Evolutionary conservation across 2,329 filamentous ascomycete genomes (phyloP), one percentile per base, ranked within the genome.

Genomic region (Dothiorella sarmentorum): DNA sequence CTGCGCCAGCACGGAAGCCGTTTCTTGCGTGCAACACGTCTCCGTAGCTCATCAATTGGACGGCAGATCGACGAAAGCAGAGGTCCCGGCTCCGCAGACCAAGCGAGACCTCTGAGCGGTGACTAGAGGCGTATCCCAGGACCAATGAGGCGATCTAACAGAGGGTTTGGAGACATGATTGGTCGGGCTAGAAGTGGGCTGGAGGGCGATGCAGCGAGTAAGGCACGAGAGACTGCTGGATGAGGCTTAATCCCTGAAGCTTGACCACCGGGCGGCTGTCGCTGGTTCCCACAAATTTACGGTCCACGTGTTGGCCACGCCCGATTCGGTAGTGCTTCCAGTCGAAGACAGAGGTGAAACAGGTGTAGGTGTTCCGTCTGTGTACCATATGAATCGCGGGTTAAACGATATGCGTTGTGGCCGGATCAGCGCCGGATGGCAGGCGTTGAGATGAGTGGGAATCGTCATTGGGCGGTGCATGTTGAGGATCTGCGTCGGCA

Each of bases 41-140:
- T n/a, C n/a, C n/a, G n/a, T 38, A 40, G 31, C 15, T 7, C 35
- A 33, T 40, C 49, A 40, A 53, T 53, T 53, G 49, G 49, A 53
- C 49, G 49, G 49, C 49, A 53, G 49, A 53, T 53, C 49, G 49
- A 53, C 49, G 49, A 40, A 53, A 38, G 33, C 47, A 13, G 31
- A 22, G 47, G 31, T 22, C 11, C 11, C 24, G n/a, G 49, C 49
- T 17, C 49, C 49, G 49, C 49, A 40, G 35, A 38, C 22, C 33
- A 53, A 15, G 49, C 49, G 22, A 53, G 29, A n/a, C 13, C 35
- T 40, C 49, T 53, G 35, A 53, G 49, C 35, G 49, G 49, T 53
- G 49, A 53, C 33, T 35, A 27, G 22, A 42, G 33, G 49, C 49
- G 49, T 37, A 29, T 15, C 20, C 7, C 31, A 38, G 49, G 22